These are phyloP conservation scores for Orychophragmus violaceus DNA, from an alignment of 345 rosid species.

Conservation along the genomic window DNA sequence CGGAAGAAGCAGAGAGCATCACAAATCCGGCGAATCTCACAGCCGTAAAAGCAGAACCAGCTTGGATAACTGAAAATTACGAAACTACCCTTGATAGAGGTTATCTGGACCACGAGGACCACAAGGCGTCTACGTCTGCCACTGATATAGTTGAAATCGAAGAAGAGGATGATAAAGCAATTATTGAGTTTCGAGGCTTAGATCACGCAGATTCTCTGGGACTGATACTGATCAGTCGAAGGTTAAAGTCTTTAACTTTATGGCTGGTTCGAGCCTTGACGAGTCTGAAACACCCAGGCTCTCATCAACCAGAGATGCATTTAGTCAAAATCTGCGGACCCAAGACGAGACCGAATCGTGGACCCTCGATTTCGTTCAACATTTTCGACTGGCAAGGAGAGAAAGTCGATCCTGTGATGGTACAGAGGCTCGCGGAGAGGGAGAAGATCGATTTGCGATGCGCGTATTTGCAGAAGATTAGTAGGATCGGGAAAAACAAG, in stretches of 20 bases:
- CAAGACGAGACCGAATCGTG: conserved; percentile 39
- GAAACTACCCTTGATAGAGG: conserved; percentile 19
- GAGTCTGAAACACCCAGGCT: conserved; percentile 59
- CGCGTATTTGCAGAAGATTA: conserved; percentile 46
- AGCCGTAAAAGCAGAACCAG: not conserved
- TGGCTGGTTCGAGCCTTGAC: conserved; percentile 71
- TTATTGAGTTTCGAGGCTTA: conserved; percentile 48
- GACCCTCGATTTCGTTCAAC: conserved; percentile 67
- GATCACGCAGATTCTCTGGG: conserved; percentile 80
- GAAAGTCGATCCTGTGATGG: conserved; percentile 55
- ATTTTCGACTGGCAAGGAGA: conserved; percentile 87
- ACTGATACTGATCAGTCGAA: conserved; percentile 41
- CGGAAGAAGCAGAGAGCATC: conserved; percentile 26
- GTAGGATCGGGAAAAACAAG: conserved; percentile 20
- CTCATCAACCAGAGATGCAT: conserved; percentile 31
- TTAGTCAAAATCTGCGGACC: conserved; percentile 71
- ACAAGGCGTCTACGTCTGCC: conserved; percentile 19
- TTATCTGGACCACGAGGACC: conserved; percentile 15
- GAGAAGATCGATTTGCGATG: conserved; percentile 47
- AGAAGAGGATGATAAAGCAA: conserved; percentile 6
- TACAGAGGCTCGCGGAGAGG: conserved; percentile 75
- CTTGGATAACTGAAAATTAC: not conserved
- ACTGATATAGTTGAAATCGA: conserved; percentile 36
- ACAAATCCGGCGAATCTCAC: conserved; percentile 21
- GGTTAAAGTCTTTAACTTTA: conserved; percentile 55